Base-by-base conservation (phyloP, 257 asterid species). In the Henckelia pumila region DNA sequence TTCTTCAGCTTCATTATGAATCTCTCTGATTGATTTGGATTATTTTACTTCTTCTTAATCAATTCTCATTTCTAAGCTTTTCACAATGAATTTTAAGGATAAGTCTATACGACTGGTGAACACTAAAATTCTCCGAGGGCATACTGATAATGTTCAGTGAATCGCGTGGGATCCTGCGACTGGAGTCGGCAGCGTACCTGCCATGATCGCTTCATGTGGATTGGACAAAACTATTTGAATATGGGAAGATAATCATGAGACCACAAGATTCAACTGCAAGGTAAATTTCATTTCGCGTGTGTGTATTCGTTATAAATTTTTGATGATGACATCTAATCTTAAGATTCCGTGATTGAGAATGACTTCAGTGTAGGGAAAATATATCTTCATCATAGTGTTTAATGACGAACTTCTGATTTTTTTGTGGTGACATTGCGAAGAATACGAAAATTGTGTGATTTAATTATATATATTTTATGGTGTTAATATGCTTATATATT, bases 191-290 rank as follows among this genome's bases (percentile, higher is more conserved):
- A 93, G 96, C 49, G 79, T 78, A 29, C 95, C 96, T 7, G 84
- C 97, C 25, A 91, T 88, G 1, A 81, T 94, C 22, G 97, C 99
- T 67, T 94, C 99, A 40, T 91, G 95, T 68, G 84, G 97, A 69
- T 96, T 95, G 24, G 97, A 94, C 69, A 91, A 85, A 67, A 85
- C 95, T 33, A 84, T 88, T 35, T 88, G 95, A 28, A 84, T 94
- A 25, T 91, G 99, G 99, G 96, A 88, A 25, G 85, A 82, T 76
- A 69, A 72, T 62, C 71, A 84, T 8, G 44, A 73, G 32, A 56
- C 85, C 13, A 86, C 89, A 59, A 71, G 84, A 60, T 94, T 88
- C 81, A 79, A 76, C 68, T 87, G 96, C 95, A 87, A 88, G 95
- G 96, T 90, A 0, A 63, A 22, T 30, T 33, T 72, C 49, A 37